phyloP scores from a whole-genome alignment of 2,329 filamentous ascomycete genomes.

The Penicillium sp. region DNA sequence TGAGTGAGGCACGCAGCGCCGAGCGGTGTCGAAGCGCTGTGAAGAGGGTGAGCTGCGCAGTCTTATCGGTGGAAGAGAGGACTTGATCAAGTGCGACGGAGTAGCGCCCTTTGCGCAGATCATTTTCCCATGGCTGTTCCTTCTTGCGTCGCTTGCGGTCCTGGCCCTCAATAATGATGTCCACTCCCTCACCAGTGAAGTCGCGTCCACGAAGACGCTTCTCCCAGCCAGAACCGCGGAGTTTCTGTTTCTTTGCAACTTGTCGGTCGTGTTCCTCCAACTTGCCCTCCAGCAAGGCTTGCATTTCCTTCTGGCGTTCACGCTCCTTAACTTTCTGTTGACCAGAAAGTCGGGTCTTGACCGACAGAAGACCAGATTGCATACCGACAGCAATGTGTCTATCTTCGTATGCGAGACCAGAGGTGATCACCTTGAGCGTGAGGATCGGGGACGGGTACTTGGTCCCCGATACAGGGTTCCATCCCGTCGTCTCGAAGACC shows the following conservation, averaged over 20 bases:
- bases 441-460: constrained; percentile 93
- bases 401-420: constrained; percentile 66
- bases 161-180: constrained; percentile 74
- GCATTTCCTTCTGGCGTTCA: constrained; percentile 78
- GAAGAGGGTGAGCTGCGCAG: constrained; percentile 67
- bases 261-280: constrained; percentile 71
- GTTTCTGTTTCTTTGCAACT: constrained; percentile 62
- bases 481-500: constrained; percentile 85
- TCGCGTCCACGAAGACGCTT: constrained; percentile 65
- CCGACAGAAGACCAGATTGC: constrained; percentile 84
- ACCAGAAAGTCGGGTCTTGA: constrained; percentile 81
- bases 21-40: constrained; percentile 81
- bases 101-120: constrained; percentile 73
- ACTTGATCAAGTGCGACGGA: constrained; percentile 72
- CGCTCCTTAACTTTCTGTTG: constrained; percentile 69
- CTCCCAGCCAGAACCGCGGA: constrained; percentile 54
- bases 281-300: constrained; percentile 69
- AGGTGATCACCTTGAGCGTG: constrained; percentile 68
- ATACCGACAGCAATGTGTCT: constrained; percentile 93
- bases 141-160: constrained; percentile 59
- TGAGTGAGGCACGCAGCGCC: constrained; percentile 72
- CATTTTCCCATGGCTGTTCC: constrained; percentile 71
- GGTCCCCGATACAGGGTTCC: constrained; percentile 91
- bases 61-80: constrained; percentile 55
- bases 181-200: constrained; percentile 73